phyloP scores from a whole-genome alignment of 768 basidiomycete genomes.

The Russula lepida region DNA sequence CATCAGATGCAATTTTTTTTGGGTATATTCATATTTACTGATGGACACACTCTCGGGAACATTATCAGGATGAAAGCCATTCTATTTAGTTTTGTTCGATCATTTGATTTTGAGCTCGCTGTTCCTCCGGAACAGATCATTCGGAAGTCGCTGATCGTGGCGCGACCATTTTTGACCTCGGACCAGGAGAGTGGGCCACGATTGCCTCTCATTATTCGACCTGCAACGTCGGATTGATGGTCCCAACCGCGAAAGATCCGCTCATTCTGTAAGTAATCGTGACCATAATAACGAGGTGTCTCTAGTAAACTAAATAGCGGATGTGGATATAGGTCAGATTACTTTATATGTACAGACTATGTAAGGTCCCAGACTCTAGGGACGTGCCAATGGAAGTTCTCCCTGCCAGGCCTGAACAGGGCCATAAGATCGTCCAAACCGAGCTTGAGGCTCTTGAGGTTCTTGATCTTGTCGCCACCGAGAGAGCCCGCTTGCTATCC shows the following conservation, averaged over 20 bases:
- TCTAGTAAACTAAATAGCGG: neutral
- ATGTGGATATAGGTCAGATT: neutral
- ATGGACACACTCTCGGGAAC: neutral
- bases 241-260: neutral
- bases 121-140: constrained; percentile 3
- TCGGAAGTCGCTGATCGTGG: constrained; percentile 10
- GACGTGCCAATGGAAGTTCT: constrained; percentile 24
- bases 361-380: neutral
- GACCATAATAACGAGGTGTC: neutral
- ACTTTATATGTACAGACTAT: neutral
- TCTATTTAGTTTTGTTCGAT: constrained; percentile 22
- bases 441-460: constrained; percentile 75
- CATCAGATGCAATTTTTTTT: too few relatives aligned
- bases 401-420: constrained; percentile 54
- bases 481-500: constrained; percentile 84
- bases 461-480: constrained; percentile 82
- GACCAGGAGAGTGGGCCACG: constrained; percentile 8
- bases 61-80: constrained; percentile 23
- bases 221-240: neutral
- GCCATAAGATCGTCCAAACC: constrained; percentile 81
- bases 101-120: constrained; percentile 23
- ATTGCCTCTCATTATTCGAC: constrained; percentile 19
- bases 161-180: constrained; percentile 12
- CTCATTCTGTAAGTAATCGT: neutral
- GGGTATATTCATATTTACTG: neutral